Conservation (phyloP, 2,329 filamentous ascomycete genomes). For the Allantophomopsis lycopodina region DNA sequence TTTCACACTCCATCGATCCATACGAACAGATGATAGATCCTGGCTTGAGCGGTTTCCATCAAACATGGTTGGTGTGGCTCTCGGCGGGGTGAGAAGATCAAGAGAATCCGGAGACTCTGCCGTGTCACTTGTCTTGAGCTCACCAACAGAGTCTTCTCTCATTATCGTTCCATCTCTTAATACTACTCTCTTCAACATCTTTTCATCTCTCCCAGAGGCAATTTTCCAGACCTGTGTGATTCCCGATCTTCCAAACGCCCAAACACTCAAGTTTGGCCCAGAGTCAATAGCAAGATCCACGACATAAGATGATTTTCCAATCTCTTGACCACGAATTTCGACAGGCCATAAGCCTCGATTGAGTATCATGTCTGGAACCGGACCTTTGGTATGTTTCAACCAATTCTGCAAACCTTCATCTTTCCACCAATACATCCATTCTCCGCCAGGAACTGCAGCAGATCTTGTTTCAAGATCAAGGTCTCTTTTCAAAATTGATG, state of each 20-base stretch:
- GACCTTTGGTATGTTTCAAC: conserved; percentile 14
- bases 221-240: conserved; percentile 31
- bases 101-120: not conserved
- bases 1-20: not conserved
- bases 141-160: conserved; percentile 6
- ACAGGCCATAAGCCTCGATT: conserved; percentile 28
- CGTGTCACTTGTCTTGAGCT: conserved; percentile 9
- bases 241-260: conserved; percentile 32
- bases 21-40: not conserved
- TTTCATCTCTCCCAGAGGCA: conserved; percentile 12
- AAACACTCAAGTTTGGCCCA: conserved; percentile 29
- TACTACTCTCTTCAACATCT: conserved; percentile 5
- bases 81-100: not conserved
- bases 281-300: conserved; percentile 36
- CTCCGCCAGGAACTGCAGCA: conserved; percentile 4
- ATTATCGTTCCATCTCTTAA: conserved; percentile 16
- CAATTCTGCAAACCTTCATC: conserved; percentile 20
- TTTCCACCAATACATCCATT: conserved; percentile 25
- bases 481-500: no score
- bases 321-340: conserved; percentile 30
- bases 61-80: not conserved
- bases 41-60: not conserved
- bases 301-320: conserved; percentile 28
- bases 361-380: conserved; percentile 1
- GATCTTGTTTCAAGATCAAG: not conserved